Conservation (phyloP, 176 grass and related monocot species). For the Saccharum officinarum region DNA sequence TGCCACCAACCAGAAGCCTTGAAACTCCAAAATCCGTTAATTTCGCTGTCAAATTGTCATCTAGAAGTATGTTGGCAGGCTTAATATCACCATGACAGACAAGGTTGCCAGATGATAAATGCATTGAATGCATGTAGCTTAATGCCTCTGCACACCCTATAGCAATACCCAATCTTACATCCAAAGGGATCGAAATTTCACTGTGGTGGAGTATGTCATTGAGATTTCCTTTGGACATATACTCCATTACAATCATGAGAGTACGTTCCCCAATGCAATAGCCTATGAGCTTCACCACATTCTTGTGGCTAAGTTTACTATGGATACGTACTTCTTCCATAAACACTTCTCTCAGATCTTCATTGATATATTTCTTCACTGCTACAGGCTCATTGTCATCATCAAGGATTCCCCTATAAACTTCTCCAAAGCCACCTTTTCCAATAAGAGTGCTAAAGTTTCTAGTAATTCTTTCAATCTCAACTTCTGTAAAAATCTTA, state of each 20-base stretch:
- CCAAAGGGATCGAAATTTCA: neutral
- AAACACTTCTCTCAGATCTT: slow-evolving; percentile 16
- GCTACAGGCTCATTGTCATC: neutral
- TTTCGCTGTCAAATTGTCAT: slow-evolving; percentile 8
- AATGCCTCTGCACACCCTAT: slow-evolving; percentile 35
- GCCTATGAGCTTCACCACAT: slow-evolving; percentile 13
- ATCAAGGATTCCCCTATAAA: neutral
- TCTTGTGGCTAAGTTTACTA: slow-evolving; percentile 14
- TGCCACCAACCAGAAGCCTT: neutral
- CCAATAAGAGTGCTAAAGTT: slow-evolving; percentile 18
- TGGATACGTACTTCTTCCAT: slow-evolving; percentile 19
- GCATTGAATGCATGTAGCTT: slow-evolving; percentile 37
- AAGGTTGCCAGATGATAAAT: neutral
- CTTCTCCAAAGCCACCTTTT: slow-evolving; percentile 13
- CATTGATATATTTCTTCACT: slow-evolving; percentile 24
- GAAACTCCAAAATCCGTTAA: slow-evolving; percentile 25
- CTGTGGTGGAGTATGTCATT: slow-evolving; percentile 20
- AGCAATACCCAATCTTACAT: slow-evolving; percentile 28
- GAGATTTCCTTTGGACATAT: slow-evolving; percentile 29
- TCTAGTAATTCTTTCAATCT: slow-evolving; percentile 2
- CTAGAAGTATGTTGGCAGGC: slow-evolving; percentile 35
- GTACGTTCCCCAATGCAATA: neutral
- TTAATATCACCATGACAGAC: slow-evolving; percentile 34
- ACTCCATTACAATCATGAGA: slow-evolving; percentile 8
- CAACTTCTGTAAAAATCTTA: slow-evolving; percentile 16